Conservation (phyloP, 2,329 filamentous ascomycete species). For the Scorias spongiosa region DNA sequence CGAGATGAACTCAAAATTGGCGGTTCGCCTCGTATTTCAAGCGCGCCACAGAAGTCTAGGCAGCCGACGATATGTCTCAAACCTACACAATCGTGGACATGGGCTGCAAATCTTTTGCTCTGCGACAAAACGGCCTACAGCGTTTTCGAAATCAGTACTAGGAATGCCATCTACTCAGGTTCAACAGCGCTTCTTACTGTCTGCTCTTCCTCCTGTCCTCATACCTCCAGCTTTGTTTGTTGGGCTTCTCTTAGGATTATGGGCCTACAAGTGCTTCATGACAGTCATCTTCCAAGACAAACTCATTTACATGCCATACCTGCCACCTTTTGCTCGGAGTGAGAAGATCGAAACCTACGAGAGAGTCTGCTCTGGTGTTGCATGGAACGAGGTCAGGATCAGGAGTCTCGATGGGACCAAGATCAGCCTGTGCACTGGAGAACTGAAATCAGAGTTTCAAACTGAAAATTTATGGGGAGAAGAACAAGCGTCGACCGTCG, state of each 20-base stretch:
- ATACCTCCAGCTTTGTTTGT: conserved; percentile 52
- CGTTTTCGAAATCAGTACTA: too few species aligned
- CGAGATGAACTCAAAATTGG: too few species aligned
- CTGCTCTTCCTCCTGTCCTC: conserved; percentile 31
- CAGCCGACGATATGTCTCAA: too few species aligned
- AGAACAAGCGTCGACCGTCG: not conserved
- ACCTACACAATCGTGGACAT: too few species aligned
- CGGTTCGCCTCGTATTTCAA: too few species aligned
- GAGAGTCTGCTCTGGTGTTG: conserved; percentile 42
- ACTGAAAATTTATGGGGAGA: not conserved
- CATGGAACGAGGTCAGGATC: conserved; percentile 51
- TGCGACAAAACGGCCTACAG: too few species aligned
- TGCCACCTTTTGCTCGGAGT: conserved; percentile 53
- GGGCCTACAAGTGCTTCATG: conserved; percentile 52
- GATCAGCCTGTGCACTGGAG: conserved; percentile 43
- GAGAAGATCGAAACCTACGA: conserved; percentile 53
- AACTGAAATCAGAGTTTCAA: conserved; percentile 2
- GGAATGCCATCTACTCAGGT: too few species aligned
- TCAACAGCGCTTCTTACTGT: conserved; percentile 7
- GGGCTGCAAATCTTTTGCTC: too few species aligned
- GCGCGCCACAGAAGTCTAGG: too few species aligned
- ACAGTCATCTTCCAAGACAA: conserved; percentile 66
- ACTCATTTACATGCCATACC: conserved; percentile 66
- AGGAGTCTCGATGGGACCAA: conserved; percentile 49
- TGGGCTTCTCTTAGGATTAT: conserved; percentile 50